phyloP scores from a whole-genome alignment of 306 rosid genomes.

The Carpinus fangiana region DNA sequence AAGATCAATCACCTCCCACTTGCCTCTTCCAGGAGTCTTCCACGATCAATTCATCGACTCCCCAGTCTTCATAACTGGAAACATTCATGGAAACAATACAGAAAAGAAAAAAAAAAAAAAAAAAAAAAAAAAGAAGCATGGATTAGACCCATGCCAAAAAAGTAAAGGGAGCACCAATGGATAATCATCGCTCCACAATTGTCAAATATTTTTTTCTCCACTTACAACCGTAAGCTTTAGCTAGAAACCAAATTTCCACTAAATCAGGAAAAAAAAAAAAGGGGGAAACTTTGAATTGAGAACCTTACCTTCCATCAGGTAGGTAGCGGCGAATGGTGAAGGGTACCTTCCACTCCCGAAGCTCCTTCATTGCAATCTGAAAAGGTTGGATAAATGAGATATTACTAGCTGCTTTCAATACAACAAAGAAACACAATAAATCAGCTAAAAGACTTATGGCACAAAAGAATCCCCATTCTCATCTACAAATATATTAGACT shows the following conservation, averaged over 20 bases:
- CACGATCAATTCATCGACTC: conserved; percentile 92
- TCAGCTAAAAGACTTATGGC: no score
- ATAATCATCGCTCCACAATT: no score
- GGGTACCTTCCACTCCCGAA: conserved; percentile 87
- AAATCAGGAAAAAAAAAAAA: background rate
- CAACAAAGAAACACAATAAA: no score
- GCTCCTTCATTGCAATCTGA: conserved; percentile 97
- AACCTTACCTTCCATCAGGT: conserved; percentile 88
- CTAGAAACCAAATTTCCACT: background rate
- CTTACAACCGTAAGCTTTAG: no score
- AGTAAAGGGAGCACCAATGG: no score
- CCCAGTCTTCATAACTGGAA: conserved; percentile 93
- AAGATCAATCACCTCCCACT: conserved; percentile 79
- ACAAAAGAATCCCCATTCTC: no score
- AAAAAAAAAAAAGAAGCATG: background rate
- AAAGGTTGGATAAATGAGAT: background rate
- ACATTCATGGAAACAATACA: conserved; percentile 5
- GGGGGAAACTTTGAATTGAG: background rate
- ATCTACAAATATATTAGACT: no score
- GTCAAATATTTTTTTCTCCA: no score
- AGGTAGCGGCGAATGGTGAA: conserved; percentile 95
- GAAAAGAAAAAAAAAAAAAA: conserved; percentile 16
- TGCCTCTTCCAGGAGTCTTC: conserved; percentile 99
- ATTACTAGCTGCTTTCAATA: background rate
- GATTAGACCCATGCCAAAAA: background rate